Evolutionary conservation across 768 basidiomycete genomes (phyloP).

Genomic region (Trametes maxima): DNA sequence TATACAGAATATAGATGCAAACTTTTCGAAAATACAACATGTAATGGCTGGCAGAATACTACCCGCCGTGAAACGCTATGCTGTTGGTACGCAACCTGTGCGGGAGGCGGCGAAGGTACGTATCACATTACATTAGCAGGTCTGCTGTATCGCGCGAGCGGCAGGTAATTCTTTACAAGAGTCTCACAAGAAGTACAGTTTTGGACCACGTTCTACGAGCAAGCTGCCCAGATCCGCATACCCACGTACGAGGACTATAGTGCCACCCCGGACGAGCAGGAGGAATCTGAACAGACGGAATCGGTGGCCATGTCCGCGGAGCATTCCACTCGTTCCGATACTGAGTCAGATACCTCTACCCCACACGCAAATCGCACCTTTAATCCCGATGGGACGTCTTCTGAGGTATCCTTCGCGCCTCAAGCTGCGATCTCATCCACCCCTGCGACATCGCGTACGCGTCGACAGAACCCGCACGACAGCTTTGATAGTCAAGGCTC

Average conservation of each 20-base stretch:
- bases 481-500: constrained; percentile 40
- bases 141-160: too few relatives aligned
- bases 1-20: constrained; percentile 84
- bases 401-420: constrained; percentile 76
- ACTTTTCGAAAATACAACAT: constrained; percentile 89
- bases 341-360: constrained; percentile 32
- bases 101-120: constrained; percentile 87
- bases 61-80: constrained; percentile 89
- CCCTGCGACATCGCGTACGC: constrained; percentile 54
- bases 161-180: not conserved
- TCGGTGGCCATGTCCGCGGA: constrained; percentile 23
- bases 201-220: constrained; percentile 96
- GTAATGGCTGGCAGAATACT: constrained; percentile 77
- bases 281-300: constrained; percentile 23
- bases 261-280: constrained; percentile 25
- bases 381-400: constrained; percentile 50
- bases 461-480: constrained; percentile 33
- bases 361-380: constrained; percentile 29
- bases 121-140: not conserved
- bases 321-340: constrained; percentile 19
- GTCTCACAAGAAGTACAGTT: constrained; percentile 55
- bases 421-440: constrained; percentile 79
- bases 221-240: constrained; percentile 86
- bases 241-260: constrained; percentile 70
- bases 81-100: constrained; percentile 84